These are phyloP conservation scores for Dichotomocladium elegans DNA, from an alignment of 371 early-diverging fungal species.

Conservation along the genomic window DNA sequence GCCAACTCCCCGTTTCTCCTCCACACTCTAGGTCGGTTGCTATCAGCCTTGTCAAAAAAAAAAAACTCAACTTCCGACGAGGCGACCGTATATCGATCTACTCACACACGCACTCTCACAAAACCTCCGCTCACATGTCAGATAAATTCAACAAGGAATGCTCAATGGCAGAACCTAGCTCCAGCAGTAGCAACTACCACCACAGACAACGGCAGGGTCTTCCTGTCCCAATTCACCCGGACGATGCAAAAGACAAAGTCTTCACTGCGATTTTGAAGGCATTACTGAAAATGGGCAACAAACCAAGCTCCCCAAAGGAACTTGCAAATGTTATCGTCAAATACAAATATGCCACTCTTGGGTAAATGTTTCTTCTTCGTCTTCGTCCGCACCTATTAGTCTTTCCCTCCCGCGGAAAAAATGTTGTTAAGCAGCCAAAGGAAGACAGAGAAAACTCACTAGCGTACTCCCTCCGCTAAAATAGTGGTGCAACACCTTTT, in stretches of 20 bases:
- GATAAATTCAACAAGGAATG: no score
- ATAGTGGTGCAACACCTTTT: conserved; percentile 78
- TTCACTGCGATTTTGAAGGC: conserved; percentile 80
- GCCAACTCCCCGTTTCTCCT: no score
- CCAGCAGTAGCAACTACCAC: conserved; percentile 5
- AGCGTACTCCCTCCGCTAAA: neutral
- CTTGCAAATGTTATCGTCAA: conserved; percentile 73
- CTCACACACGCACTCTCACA: no score
- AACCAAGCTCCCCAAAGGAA: conserved; percentile 79
- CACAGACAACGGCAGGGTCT: conserved; percentile 9
- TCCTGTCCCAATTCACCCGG: conserved; percentile 54
- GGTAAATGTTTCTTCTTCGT: conserved; percentile 38
- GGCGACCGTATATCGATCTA: no score
- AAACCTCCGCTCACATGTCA: no score
- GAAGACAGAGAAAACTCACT: neutral
- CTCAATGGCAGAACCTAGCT: neutral
- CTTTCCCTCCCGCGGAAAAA: no score
- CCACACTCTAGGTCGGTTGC: no score
- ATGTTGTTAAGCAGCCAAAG: no score
- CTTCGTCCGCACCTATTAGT: no score
- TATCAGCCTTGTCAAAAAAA: no score
- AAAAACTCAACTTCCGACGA: no score
- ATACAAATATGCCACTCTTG: conserved; percentile 70
- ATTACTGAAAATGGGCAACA: conserved; percentile 66
- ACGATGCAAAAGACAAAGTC: conserved; percentile 80